Evolutionary conservation across 169 alveolate genomes (phyloP).

Genomic region (Condylostoma magnum): DNA sequence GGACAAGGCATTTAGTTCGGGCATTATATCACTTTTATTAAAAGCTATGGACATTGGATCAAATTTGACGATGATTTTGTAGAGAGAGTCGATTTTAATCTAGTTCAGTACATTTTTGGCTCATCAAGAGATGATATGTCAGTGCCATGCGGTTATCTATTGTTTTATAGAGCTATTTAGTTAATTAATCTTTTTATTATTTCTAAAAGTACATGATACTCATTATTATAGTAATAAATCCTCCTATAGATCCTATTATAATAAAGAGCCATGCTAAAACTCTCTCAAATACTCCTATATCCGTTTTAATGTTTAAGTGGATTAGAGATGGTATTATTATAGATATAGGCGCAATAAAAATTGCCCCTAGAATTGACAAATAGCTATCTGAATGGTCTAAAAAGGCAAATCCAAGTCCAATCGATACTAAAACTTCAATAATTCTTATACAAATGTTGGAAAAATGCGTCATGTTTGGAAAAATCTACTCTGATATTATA

Average conservation of each 20-base stretch:
- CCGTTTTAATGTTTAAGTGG: neutral
- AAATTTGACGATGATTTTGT: conserved; percentile 62
- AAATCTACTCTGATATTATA: neutral
- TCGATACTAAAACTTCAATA: neutral
- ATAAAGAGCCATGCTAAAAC: neutral
- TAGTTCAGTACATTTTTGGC: conserved; percentile 27
- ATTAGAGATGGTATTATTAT: neutral
- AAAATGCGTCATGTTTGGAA: neutral
- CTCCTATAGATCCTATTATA: neutral
- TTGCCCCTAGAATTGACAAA: neutral
- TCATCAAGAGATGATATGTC: conserved; percentile 13
- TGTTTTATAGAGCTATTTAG: conserved; percentile 31
- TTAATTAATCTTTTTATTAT: neutral
- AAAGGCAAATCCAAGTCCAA: neutral
- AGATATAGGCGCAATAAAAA: neutral
- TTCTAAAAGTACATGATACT: neutral
- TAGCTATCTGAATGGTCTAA: neutral
- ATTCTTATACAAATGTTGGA: neutral
- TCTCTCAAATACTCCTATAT: neutral
- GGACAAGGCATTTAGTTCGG: conserved; percentile 68
- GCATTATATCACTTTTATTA: conserved; percentile 59
- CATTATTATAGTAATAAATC: neutral
- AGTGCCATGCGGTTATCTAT: conserved; percentile 27
- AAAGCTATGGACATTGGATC: conserved; percentile 53
- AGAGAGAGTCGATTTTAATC: conserved; percentile 17